phyloP scores from a whole-genome alignment of 1,284 basidiomycete species.

The Tremellales sp. region DNA sequence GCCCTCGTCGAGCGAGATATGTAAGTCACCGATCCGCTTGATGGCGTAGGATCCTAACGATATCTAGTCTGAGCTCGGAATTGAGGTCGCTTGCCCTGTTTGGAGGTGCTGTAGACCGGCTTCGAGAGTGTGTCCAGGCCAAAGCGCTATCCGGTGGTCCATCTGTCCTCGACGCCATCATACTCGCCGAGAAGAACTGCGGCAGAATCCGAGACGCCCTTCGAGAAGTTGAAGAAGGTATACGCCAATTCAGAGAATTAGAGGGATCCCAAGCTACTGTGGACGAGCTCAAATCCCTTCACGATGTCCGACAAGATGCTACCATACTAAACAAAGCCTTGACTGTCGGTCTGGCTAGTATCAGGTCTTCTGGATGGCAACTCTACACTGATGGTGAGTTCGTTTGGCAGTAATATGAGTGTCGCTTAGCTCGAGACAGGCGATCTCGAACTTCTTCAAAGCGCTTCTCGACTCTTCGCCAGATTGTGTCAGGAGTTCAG shows the following conservation, averaged over 20 bases:
- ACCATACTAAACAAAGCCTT: slow-evolving; percentile 19
- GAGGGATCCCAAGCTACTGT: slow-evolving; percentile 20
- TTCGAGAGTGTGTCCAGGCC: slow-evolving; percentile 23
- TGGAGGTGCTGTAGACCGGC: slow-evolving; percentile 5
- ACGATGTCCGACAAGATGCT: slow-evolving; percentile 28
- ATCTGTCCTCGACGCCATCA: slow-evolving; percentile 12
- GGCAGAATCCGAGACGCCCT: slow-evolving; percentile 28
- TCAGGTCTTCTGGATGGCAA: slow-evolving; percentile 16
- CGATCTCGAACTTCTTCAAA: slow-evolving; percentile 18
- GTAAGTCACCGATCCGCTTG: slow-evolving; percentile 43
- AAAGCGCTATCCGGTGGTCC: slow-evolving; percentile 21
- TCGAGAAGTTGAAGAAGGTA: slow-evolving; percentile 30
- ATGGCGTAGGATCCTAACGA: neutral
- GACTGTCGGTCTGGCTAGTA: slow-evolving; percentile 17
- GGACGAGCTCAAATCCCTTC: slow-evolving; percentile 23
- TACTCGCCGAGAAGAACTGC: slow-evolving; percentile 16
- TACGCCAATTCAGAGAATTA: slow-evolving; percentile 34
- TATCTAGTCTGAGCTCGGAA: slow-evolving; percentile 7
- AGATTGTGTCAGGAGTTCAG: no score
- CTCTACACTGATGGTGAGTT: slow-evolving; percentile 29
- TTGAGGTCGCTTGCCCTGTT: slow-evolving; percentile 10
- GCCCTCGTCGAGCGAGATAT: slow-evolving; percentile 54
- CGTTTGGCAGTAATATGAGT: neutral
- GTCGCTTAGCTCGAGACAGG: slow-evolving; percentile 8
- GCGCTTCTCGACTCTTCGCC: no score